phyloP scores from a whole-genome alignment of 306 rosid species.

The Sesbania bispinosa region DNA sequence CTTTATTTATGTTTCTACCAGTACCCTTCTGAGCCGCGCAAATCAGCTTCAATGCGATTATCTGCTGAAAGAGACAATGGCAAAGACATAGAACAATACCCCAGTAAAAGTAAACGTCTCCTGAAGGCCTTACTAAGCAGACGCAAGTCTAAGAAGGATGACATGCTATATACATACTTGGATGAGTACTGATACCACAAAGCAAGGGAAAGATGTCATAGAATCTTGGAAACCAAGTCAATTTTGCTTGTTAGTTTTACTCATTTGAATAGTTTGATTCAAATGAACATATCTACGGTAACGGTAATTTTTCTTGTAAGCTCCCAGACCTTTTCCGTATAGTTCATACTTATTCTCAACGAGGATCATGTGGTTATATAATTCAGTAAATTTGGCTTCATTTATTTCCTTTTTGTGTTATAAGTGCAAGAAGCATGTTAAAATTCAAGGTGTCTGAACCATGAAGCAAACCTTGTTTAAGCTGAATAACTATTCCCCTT shows the following conservation, averaged over 20 bases:
- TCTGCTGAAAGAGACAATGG: constrained; percentile 67
- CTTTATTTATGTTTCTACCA: constrained; percentile 32
- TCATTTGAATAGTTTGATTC: constrained; percentile 15
- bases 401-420: constrained; percentile 4
- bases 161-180: constrained; percentile 79
- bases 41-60: constrained; percentile 92
- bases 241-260: constrained; percentile 38
- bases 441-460: not conserved
- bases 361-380: constrained; percentile 19
- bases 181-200: constrained; percentile 44
- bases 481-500: not conserved
- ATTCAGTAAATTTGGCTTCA: constrained; percentile 31
- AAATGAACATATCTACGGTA: constrained; percentile 18
- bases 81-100: constrained; percentile 70
- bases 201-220: constrained; percentile 27
- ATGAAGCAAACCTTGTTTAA: not conserved
- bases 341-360: constrained; percentile 15
- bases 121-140: constrained; percentile 93
- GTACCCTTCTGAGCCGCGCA: constrained; percentile 91
- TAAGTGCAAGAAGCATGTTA: not conserved
- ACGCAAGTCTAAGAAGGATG: constrained; percentile 96
- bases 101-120: constrained; percentile 93
- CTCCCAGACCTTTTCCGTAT: constrained; percentile 20
- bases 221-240: constrained; percentile 36
- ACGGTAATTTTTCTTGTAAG: not conserved